Evolutionary conservation across 202 grass and related monocot genomes (phyloP).

Genomic region (Carex arenaria): DNA sequence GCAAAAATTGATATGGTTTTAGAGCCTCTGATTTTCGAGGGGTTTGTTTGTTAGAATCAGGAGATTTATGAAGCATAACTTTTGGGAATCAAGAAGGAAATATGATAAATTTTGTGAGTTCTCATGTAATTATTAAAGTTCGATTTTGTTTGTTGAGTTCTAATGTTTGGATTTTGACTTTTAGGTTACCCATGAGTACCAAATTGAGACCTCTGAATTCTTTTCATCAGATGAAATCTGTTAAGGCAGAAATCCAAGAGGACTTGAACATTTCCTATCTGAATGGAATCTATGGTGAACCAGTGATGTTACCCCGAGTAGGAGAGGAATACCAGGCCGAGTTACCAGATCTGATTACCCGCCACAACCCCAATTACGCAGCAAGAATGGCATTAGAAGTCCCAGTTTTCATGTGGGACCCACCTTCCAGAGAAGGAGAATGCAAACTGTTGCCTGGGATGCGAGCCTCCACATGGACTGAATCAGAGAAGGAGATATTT

Average conservation of each 20-base stretch:
- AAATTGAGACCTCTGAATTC: not conserved
- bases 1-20: not conserved
- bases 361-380: not conserved
- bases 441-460: conserved; percentile 39
- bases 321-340: not conserved
- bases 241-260: not conserved
- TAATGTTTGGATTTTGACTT: not conserved
- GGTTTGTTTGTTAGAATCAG: not conserved
- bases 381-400: not conserved
- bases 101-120: not conserved
- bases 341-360: not conserved
- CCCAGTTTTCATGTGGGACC: not conserved
- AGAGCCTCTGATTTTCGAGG: not conserved
- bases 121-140: not conserved
- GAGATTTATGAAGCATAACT: not conserved
- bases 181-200: not conserved
- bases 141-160: not conserved
- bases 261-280: not conserved
- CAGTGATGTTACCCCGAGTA: not conserved
- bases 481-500: conserved; percentile 60
- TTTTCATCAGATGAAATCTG: not conserved
- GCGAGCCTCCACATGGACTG: conserved; percentile 40
- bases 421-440: not conserved
- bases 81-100: not conserved
- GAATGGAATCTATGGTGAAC: not conserved